Percentiles rank a stretch among this genome's conserved stretches.
phyloP scores from a whole-genome alignment of 176 grass and related monocot genomes.

The Thalia dealbata region DNA sequence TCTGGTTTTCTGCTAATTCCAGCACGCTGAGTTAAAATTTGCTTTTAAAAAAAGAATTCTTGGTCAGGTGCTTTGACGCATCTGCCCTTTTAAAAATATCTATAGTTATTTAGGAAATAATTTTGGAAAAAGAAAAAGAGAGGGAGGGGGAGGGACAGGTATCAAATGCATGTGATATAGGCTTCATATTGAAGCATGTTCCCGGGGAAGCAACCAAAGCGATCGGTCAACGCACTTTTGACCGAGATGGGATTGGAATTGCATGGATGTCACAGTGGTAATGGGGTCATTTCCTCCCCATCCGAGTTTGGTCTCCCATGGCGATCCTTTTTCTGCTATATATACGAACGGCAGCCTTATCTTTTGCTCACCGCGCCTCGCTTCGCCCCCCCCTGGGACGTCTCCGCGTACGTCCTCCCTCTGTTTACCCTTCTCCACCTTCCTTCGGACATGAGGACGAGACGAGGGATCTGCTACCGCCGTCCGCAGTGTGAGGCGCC shows the following conservation, averaged over 20 bases:
- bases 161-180: background rate
- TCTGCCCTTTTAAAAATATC: no score
- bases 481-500: background rate
- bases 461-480: slow-evolving; percentile 8
- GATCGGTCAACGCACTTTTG: slow-evolving; percentile 28
- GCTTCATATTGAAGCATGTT: slow-evolving; percentile 6
- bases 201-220: slow-evolving; percentile 19
- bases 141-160: background rate
- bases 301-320: background rate
- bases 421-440: background rate
- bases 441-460: slow-evolving; percentile 10
- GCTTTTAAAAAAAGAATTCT: no score
- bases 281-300: background rate
- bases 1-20: no score
- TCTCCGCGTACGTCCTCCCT: background rate
- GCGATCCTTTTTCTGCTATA: background rate
- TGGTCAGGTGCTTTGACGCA: no score
- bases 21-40: no score
- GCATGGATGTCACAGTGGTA: background rate
- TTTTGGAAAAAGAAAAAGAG: background rate
- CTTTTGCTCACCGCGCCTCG: background rate
- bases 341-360: background rate
- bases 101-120: no score
- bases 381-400: background rate
- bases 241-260: slow-evolving; percentile 12